These are phyloP conservation scores for Dendrobium chrysotoxum DNA, from an alignment of 106 monocot species.

Conservation along the genomic window DNA sequence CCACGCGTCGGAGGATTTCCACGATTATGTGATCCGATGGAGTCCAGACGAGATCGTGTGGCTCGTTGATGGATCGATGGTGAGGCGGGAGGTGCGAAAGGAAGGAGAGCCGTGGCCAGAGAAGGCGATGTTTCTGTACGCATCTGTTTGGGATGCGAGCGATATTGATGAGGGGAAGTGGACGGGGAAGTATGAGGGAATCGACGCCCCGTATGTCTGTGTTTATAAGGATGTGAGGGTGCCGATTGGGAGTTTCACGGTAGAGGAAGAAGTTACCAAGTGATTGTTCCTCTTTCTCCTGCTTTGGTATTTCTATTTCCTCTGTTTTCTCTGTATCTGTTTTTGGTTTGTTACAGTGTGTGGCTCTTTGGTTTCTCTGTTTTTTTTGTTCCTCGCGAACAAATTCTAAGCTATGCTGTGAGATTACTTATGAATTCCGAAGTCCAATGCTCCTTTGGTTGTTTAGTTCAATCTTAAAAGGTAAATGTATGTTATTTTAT, in stretches of 20 bases:
- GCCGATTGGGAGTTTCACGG: conserved; percentile 23
- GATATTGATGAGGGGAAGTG: conserved; percentile 53
- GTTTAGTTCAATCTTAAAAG: no score
- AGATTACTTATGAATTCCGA: no score
- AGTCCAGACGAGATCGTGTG: conserved; percentile 33
- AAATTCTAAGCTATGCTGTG: no score
- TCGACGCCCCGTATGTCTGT: conserved; percentile 59
- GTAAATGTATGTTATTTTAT: no score
- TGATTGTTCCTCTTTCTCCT: background rate
- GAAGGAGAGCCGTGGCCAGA: conserved; percentile 37
- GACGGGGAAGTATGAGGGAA: conserved; percentile 51
- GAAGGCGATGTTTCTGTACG: conserved; percentile 63
- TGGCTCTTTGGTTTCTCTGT: no score
- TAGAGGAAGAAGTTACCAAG: conserved; percentile 16
- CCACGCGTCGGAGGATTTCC: conserved; percentile 46
- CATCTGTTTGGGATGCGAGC: conserved; percentile 74
- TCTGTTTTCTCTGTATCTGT: no score
- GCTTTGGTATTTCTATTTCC: no score
- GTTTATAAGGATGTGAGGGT: conserved; percentile 56
- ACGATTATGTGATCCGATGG: conserved; percentile 64
- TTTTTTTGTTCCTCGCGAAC: no score
- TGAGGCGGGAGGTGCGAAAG: conserved; percentile 41
- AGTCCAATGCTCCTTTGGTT: no score
- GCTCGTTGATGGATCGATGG: conserved; percentile 37
- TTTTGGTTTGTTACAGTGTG: no score